Evolutionary conservation across 2,329 filamentous ascomycete genomes (phyloP), one percentile per base, ranked within the genome.

Genomic region (Colletotrichum sp.): DNA sequence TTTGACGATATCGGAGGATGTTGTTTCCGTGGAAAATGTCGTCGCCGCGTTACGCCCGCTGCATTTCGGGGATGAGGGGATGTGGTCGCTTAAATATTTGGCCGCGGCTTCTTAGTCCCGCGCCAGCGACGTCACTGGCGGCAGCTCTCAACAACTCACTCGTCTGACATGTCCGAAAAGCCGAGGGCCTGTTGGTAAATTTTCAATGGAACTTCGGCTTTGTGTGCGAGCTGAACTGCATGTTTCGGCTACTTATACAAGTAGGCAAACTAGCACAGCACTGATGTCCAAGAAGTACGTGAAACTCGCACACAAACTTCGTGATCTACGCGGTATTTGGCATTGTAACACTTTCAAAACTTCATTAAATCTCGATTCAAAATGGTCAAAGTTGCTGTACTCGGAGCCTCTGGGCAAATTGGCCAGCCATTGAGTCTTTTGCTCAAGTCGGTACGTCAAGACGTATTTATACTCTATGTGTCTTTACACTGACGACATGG

Each of bases 371-470:
- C 30, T 60, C 26, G 5, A n/a, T 26, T 28, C 57, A 34, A 32
- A 28, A 55, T 60, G 26, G 52, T 69, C 44, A 76, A 72, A 30
- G 64, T 69, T 30, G 73, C 69, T 24, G 44, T 76, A 7, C 44
- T 72, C 6, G 69, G 69, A 12, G 69, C 73, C 15, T 76, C 69
- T 8, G 55, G 69, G n/a, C 69, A 76, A 16, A 72, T 72, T 49
- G 69, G 69, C 8, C 64, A 72, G 13, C 69, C 73, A 7, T 32
- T 72, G 28, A 72, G 73, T 28, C 60, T 76, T 24, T 59, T 69
- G 32, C 69, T 76, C 34, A 72, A 76, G 32, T 72, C 71, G 21
- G 71, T 74, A 59, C 6, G 57, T 52, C 12, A 52, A 52, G 52
- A 36, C 18, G 7, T 13, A 15, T 24, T 36, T 52, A 6, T 28